Conservation (phyloP, 345 rosid genomes). For the Euclidium syriacum region DNA sequence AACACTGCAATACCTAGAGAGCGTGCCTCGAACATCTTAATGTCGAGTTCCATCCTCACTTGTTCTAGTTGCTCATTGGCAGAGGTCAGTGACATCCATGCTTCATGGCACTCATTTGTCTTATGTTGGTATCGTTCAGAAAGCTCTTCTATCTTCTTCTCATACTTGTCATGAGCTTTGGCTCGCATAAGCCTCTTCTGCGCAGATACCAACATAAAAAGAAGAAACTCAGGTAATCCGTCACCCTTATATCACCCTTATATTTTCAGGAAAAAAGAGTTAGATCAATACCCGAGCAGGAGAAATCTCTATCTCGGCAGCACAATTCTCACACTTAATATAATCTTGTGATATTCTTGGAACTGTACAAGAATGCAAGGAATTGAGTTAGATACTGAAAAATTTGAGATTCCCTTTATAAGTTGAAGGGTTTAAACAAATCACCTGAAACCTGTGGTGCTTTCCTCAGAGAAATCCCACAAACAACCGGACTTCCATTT, state of each 20-base stretch:
- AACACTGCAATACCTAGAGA: slow-evolving; percentile 55
- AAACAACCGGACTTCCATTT: slow-evolving; percentile 68
- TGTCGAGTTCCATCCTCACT: slow-evolving; percentile 88
- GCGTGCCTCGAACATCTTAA: slow-evolving; percentile 55
- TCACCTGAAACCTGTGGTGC: slow-evolving; percentile 55
- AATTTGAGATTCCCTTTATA: background rate
- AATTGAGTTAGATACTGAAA: background rate
- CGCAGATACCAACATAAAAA: slow-evolving; percentile 19
- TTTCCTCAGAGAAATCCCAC: slow-evolving; percentile 82
- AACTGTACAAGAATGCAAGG: slow-evolving; percentile 37
- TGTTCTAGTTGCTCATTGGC: slow-evolving; percentile 78
- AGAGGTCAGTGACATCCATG: slow-evolving; percentile 91
- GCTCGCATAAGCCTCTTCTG: slow-evolving; percentile 76
- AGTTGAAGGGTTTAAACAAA: background rate
- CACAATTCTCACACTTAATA: slow-evolving; percentile 69
- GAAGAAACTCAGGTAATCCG: background rate
- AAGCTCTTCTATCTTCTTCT: slow-evolving; percentile 82
- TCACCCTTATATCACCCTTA: background rate
- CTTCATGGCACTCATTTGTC: slow-evolving; percentile 91
- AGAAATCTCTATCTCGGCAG: slow-evolving; percentile 66
- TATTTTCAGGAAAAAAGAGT: background rate
- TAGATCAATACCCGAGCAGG: slow-evolving; percentile 53
- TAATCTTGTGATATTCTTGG: slow-evolving; percentile 42
- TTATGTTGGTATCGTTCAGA: slow-evolving; percentile 55
- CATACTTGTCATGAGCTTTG: slow-evolving; percentile 73